Evolutionary conservation across 1,284 basidiomycete genomes (phyloP).

Genomic region (Omphalotus olearius): DNA sequence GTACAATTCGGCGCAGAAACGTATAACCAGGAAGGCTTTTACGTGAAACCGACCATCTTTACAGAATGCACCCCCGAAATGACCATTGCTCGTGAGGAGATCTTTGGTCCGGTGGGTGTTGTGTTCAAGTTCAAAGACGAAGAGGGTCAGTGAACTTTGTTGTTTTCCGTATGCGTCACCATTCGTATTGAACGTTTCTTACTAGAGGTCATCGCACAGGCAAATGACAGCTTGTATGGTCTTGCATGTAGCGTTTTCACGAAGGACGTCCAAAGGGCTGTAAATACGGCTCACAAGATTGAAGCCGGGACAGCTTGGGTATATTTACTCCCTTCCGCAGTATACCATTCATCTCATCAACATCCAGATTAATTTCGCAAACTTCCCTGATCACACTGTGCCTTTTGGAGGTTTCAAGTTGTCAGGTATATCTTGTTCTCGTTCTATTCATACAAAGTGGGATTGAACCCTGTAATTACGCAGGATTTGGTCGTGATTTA

Average conservation of each 20-base stretch:
- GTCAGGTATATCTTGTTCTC: slow-evolving; percentile 34
- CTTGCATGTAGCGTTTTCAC: slow-evolving; percentile 85
- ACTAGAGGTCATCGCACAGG: neutral
- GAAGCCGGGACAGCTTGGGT: slow-evolving; percentile 82
- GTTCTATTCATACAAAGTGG: no score
- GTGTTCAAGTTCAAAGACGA: slow-evolving; percentile 71
- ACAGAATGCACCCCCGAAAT: slow-evolving; percentile 71
- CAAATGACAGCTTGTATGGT: slow-evolving; percentile 55
- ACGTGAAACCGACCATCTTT: slow-evolving; percentile 81
- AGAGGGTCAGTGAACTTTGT: slow-evolving; percentile 24
- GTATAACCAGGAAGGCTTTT: slow-evolving; percentile 24
- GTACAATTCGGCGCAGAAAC: slow-evolving; percentile 76
- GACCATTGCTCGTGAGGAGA: slow-evolving; percentile 87
- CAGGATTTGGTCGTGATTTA: no score
- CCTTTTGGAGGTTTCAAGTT: slow-evolving; percentile 41
- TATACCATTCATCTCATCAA: neutral
- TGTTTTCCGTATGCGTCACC: no score
- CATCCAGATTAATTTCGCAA: slow-evolving; percentile 4
- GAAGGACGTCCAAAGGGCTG: slow-evolving; percentile 70
- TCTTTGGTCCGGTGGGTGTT: slow-evolving; percentile 84
- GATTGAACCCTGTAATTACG: no score
- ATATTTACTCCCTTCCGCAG: slow-evolving; percentile 14
- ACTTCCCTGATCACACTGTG: slow-evolving; percentile 3
- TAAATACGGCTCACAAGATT: slow-evolving; percentile 72
- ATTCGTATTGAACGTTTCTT: no score